phyloP scores from a whole-genome alignment of 1,284 basidiomycete genomes.

The Cryptococcus neoformans region DNA sequence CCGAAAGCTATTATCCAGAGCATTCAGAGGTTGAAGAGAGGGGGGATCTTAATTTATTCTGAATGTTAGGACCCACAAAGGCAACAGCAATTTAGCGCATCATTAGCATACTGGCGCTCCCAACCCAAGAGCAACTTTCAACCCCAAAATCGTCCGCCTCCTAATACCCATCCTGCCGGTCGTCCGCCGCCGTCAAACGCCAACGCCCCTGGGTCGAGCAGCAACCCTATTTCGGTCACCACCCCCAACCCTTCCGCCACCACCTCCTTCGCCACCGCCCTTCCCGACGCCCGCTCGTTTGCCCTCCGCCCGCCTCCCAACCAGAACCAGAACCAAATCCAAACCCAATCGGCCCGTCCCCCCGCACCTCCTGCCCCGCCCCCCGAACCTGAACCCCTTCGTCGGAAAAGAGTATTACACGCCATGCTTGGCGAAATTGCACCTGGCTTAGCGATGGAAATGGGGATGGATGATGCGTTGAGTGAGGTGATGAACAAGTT shows the following conservation, averaged over 20 bases:
- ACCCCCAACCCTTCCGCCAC: conserved; percentile 2
- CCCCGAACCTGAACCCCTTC: conserved; percentile 26
- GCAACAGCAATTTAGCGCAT: conserved; percentile 4
- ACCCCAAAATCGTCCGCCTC: not conserved
- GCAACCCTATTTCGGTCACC: not conserved
- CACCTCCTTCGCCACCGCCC: conserved; percentile 8
- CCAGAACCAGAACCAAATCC: not conserved
- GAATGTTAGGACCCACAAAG: conserved; percentile 10
- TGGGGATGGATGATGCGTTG: conserved; percentile 33
- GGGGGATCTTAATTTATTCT: not conserved
- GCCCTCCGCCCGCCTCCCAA: conserved; percentile 1
- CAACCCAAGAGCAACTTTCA: not conserved
- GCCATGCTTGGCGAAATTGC: conserved; percentile 32
- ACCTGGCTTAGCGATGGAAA: conserved; percentile 35
- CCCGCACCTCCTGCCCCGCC: not conserved
- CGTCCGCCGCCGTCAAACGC: not conserved
- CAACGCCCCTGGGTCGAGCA: not conserved
- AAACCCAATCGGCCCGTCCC: not conserved
- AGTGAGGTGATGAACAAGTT: conserved; percentile 33
- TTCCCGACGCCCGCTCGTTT: conserved; percentile 9
- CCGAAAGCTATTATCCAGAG: not conserved
- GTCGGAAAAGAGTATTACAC: conserved; percentile 35
- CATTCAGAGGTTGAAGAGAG: not conserved
- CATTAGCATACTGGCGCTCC: conserved; percentile 11
- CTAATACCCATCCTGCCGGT: not conserved